These are phyloP conservation scores for Ligustrum vulgare DNA, from an alignment of 257 asterid species.

Conservation along the genomic window DNA sequence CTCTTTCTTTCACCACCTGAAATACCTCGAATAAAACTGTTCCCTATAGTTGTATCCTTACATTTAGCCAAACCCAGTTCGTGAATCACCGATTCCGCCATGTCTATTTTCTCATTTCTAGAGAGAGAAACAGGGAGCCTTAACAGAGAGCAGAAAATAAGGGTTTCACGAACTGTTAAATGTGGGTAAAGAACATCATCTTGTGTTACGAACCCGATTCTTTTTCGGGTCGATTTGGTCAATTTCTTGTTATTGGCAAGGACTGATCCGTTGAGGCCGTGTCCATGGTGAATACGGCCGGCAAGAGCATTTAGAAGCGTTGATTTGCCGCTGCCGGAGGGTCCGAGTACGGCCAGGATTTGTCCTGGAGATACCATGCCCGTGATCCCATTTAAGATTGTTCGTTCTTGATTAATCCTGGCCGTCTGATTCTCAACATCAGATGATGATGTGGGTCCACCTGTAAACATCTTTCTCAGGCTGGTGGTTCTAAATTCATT, in stretches of 20 bases:
- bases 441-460: slow-evolving; percentile 29
- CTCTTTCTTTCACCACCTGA: slow-evolving; percentile 97
- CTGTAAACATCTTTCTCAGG: slow-evolving; percentile 38
- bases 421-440: slow-evolving; percentile 59
- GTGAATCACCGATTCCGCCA: slow-evolving; percentile 57
- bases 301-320: slow-evolving; percentile 78
- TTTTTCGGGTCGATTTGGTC: slow-evolving; percentile 35
- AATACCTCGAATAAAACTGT: slow-evolving; percentile 62
- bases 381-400: slow-evolving; percentile 63
- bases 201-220: slow-evolving; percentile 83
- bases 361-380: slow-evolving; percentile 82
- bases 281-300: slow-evolving; percentile 65
- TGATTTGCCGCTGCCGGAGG: slow-evolving; percentile 95
- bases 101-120: slow-evolving; percentile 43
- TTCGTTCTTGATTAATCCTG: slow-evolving; percentile 36
- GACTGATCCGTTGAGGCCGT: slow-evolving; percentile 57
- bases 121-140: slow-evolving; percentile 50
- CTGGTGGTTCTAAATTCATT: slow-evolving; percentile 30
- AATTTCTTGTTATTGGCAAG: slow-evolving; percentile 59
- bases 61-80: slow-evolving; percentile 73
- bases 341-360: slow-evolving; percentile 83
- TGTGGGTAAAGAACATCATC: slow-evolving; percentile 80
- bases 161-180: slow-evolving; percentile 76
- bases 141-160: slow-evolving; percentile 63
- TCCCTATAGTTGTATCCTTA: slow-evolving; percentile 67